Evolutionary conservation across 192 early-diverging fungal genomes (phyloP).

Genomic region (Linnemannia elongata): DNA sequence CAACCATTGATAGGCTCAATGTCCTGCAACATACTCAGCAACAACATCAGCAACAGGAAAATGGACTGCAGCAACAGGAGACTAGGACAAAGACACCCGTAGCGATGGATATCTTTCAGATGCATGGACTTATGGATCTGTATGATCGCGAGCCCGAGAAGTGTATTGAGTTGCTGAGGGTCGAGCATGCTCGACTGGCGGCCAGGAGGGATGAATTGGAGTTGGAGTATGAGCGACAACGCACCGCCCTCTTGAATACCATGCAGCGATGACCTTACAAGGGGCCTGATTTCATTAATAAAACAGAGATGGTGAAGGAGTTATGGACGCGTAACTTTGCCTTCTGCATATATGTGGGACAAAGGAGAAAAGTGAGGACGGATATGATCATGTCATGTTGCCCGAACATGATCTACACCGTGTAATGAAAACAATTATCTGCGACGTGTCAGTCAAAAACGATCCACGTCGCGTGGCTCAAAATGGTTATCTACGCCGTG

Average conservation of each 20-base stretch:
- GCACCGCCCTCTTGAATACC: constrained; percentile 12
- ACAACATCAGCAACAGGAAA: neutral
- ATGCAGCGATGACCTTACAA: neutral
- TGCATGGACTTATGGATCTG: constrained; percentile 22
- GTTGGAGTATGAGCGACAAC: constrained; percentile 28
- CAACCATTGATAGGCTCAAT: neutral
- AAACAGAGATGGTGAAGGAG: too few species aligned
- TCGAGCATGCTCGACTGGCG: constrained; percentile 21
- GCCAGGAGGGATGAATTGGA: constrained; percentile 18
- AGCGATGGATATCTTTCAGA: constrained; percentile 6
- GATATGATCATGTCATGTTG: too few species aligned
- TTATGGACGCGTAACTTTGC: too few species aligned
- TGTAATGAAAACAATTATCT: too few species aligned
- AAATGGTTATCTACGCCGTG: too few species aligned
- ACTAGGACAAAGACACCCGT: neutral
- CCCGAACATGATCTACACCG: too few species aligned
- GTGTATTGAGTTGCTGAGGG: constrained; percentile 7
- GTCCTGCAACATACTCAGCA: neutral
- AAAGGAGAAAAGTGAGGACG: too few species aligned
- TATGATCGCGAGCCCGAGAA: constrained; percentile 18
- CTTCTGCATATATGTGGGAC: too few species aligned
- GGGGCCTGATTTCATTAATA: too few species aligned
- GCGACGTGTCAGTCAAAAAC: too few species aligned
- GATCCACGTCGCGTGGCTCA: too few species aligned
- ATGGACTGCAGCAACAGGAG: neutral